These are phyloP conservation scores for Diaporthe citrichinensis DNA, from an alignment of 2,329 filamentous ascomycete genomes.

Conservation along the genomic window DNA sequence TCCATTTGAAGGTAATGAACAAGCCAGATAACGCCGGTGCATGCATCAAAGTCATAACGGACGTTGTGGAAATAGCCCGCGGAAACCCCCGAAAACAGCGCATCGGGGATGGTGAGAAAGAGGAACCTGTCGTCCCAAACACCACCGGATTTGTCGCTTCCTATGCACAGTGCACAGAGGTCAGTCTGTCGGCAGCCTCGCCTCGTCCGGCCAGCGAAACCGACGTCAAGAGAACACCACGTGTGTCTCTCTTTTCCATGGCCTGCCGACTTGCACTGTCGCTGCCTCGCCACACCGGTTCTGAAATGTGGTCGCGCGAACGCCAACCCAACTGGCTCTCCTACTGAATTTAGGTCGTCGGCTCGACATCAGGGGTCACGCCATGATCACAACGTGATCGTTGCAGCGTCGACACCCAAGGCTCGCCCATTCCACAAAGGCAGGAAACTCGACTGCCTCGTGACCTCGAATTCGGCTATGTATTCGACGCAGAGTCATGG, in stretches of 20 bases:
- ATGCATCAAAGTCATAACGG: slow-evolving; percentile 27
- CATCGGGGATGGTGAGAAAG: background rate
- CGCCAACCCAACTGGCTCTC: background rate
- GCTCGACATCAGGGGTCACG: background rate
- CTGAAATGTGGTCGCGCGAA: background rate
- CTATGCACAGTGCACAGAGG: background rate
- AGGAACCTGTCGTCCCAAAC: slow-evolving; percentile 6
- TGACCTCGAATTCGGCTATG: background rate
- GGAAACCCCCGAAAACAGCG: background rate
- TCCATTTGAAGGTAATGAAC: background rate
- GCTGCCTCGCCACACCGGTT: background rate
- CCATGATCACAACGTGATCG: background rate
- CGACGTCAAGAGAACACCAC: background rate
- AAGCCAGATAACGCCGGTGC: slow-evolving; percentile 11
- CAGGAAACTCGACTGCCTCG: background rate
- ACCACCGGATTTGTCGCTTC: background rate
- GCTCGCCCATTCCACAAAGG: background rate
- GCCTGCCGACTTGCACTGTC: background rate
- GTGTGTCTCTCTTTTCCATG: background rate
- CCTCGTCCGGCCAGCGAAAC: background rate
- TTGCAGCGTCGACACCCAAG: background rate
- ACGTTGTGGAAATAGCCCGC: slow-evolving; percentile 3
- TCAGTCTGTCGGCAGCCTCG: background rate
- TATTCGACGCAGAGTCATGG: background rate
- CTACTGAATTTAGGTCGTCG: too few species aligned